Evolutionary conservation across 2,329 filamentous ascomycete genomes (phyloP).

Genomic region (Xylariaceae sp.): DNA sequence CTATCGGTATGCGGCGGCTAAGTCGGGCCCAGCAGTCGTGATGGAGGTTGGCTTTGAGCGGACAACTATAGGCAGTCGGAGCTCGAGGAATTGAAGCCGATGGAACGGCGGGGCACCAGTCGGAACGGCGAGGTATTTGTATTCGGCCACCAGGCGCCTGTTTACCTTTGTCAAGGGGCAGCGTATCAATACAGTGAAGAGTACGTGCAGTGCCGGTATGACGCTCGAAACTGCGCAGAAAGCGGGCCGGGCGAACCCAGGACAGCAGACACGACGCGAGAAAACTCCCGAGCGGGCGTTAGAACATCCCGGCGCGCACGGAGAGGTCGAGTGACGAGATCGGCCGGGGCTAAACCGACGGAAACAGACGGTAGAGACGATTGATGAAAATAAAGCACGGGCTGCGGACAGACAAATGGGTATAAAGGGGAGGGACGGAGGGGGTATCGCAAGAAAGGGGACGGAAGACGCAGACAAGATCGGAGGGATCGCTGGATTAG

Average conservation of each 20-base stretch:
- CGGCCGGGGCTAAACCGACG: conserved; percentile 14
- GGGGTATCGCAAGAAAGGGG: conserved; percentile 28
- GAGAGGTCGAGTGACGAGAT: conserved; percentile 12
- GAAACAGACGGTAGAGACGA: conserved; percentile 15
- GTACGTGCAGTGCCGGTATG: conserved; percentile 24
- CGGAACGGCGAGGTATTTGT: conserved; percentile 9
- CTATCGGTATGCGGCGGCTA: conserved; percentile 2
- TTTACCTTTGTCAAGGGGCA: conserved; percentile 1
- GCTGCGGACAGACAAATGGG: conserved; percentile 29
- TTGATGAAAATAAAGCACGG: conserved; percentile 30
- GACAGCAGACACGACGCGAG: conserved; percentile 12
- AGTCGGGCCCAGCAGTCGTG: conserved; percentile 2
- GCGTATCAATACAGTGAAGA: conserved; percentile 25
- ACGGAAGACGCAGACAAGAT: conserved; percentile 7
- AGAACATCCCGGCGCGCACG: conserved; percentile 20
- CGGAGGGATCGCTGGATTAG: conserved; percentile 5
- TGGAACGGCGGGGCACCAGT: conserved; percentile 14
- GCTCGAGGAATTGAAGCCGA: conserved; percentile 15
- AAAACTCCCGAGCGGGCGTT: conserved; percentile 14
- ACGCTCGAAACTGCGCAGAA: conserved; percentile 18
- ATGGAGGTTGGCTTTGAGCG: background rate
- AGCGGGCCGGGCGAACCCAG: conserved; percentile 9
- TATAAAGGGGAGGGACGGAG: conserved; percentile 23
- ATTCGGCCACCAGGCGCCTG: conserved; percentile 4
- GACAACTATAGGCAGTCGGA: conserved; percentile 3